phyloP scores from a whole-genome alignment of 331 rosid genomes.

The Pyrus hybrid region DNA sequence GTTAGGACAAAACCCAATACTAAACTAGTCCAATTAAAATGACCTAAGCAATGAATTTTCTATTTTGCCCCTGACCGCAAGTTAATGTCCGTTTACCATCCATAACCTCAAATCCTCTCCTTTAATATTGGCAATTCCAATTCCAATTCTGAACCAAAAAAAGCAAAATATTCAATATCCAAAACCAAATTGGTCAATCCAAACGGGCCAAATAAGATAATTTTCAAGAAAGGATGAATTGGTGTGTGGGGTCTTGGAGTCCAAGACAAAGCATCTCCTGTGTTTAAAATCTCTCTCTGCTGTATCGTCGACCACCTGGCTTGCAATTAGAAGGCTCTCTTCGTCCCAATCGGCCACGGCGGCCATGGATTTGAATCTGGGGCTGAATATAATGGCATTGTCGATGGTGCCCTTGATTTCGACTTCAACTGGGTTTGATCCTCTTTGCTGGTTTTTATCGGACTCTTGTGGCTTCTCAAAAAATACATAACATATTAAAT shows the following conservation, averaged over 20 bases:
- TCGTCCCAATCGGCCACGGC: slow-evolving; percentile 99
- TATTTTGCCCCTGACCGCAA: too few species aligned
- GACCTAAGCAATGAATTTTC: too few species aligned
- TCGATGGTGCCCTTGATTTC: slow-evolving; percentile 15
- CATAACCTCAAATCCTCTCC: too few species aligned
- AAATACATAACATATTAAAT: too few species aligned
- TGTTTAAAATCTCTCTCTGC: slow-evolving; percentile 51
- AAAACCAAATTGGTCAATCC: too few species aligned
- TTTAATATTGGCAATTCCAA: too few species aligned
- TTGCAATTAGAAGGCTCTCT: slow-evolving; percentile 63
- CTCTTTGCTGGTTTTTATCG: slow-evolving; percentile 7
- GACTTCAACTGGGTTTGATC: slow-evolving; percentile 4
- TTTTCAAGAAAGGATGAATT: slow-evolving; percentile 31
- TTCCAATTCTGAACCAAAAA: too few species aligned
- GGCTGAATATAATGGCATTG: slow-evolving; percentile 36
- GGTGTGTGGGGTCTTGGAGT: slow-evolving; percentile 57
- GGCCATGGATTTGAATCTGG: slow-evolving; percentile 78
- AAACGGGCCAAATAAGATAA: too few species aligned
- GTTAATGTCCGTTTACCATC: too few species aligned
- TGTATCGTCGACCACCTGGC: slow-evolving; percentile 73
- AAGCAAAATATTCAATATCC: too few species aligned
- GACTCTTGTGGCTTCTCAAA: background rate
- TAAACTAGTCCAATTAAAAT: too few species aligned
- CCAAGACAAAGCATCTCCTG: slow-evolving; percentile 36
- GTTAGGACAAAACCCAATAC: too few species aligned